phyloP scores from a whole-genome alignment of 495 filamentous ascomycete species.

The Podospora comata region DNA sequence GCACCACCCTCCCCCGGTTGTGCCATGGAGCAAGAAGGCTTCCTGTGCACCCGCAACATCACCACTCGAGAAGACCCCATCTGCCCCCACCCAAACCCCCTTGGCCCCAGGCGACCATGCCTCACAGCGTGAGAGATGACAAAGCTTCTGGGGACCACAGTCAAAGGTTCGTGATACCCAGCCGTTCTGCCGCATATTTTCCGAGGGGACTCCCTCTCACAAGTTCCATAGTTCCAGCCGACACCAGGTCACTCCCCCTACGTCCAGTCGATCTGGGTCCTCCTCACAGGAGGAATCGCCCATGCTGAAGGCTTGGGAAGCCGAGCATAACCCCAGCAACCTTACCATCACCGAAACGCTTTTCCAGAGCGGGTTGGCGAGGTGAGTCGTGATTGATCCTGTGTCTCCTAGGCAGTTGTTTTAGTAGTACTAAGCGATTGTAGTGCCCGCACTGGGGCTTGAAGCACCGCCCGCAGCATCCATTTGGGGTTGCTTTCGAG shows the following conservation, averaged over 20 bases:
- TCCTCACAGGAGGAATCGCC: slow-evolving; percentile 16
- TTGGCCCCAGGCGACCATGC: slow-evolving; percentile 19
- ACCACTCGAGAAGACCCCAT: not conserved
- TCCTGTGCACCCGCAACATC: not conserved
- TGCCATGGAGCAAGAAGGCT: not conserved
- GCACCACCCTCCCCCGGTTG: not conserved
- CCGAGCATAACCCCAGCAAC: slow-evolving; percentile 35
- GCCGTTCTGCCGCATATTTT: not conserved
- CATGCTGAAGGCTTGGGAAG: slow-evolving; percentile 40
- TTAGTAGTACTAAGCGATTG: not conserved
- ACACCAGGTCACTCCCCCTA: slow-evolving; percentile 6
- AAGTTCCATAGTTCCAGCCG: slow-evolving; percentile 13
- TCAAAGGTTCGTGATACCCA: slow-evolving; percentile 22
- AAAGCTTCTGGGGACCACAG: not conserved
- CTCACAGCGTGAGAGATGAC: slow-evolving; percentile 21
- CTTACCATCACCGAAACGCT: slow-evolving; percentile 42
- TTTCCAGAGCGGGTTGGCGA: slow-evolving; percentile 5
- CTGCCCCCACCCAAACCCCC: not conserved
- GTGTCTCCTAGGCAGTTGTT: not conserved
- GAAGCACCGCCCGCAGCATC: not conserved
- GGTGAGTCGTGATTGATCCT: slow-evolving; percentile 9
- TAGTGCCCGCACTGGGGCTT: not conserved
- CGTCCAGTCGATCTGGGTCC: slow-evolving; percentile 1
- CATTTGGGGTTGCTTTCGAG: not conserved
- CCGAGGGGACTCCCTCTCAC: slow-evolving; percentile 1